Evolutionary conservation across 2,329 filamentous ascomycete genomes (phyloP).

Genomic region (Venturia pyrina): DNA sequence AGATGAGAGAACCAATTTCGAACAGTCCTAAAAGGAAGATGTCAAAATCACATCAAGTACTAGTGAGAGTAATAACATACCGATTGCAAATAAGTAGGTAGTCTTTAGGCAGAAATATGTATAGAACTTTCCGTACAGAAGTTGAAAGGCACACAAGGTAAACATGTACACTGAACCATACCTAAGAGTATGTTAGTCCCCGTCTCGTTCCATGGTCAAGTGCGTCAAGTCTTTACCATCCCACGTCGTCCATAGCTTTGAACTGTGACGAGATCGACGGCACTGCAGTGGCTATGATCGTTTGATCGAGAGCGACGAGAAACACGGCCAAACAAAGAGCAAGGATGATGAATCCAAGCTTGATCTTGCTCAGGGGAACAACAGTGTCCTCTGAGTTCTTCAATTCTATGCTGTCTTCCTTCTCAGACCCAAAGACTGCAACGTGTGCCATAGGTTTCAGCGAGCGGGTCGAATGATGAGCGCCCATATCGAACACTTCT

Average conservation of each 20-base stretch:
- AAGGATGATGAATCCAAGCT: conserved; percentile 7
- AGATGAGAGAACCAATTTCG: conserved; percentile 15
- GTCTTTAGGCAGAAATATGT: conserved; percentile 12
- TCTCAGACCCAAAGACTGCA: neutral
- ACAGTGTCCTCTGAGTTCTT: neutral
- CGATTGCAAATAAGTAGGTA: conserved; percentile 11
- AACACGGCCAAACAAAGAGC: conserved; percentile 12
- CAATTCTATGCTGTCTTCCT: neutral
- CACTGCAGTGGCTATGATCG: conserved; percentile 26
- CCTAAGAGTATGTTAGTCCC: neutral
- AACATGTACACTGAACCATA: conserved; percentile 13
- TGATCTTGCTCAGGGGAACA: neutral
- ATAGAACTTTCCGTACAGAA: conserved; percentile 13
- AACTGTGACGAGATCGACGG: conserved; percentile 16
- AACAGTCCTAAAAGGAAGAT: conserved; percentile 14
- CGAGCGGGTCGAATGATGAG: conserved; percentile 9
- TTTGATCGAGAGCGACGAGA: conserved; percentile 15
- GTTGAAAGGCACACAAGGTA: conserved; percentile 8
- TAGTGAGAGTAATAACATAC: neutral
- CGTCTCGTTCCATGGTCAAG: neutral
- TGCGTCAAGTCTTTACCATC: conserved; percentile 22
- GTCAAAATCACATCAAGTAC: neutral
- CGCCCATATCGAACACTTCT: neutral
- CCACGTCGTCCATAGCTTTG: conserved; percentile 20
- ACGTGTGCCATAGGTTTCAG: conserved; percentile 8